Base-by-base conservation (phyloP, 176 grass and related monocot genomes). In the Juncus inflexus region DNA sequence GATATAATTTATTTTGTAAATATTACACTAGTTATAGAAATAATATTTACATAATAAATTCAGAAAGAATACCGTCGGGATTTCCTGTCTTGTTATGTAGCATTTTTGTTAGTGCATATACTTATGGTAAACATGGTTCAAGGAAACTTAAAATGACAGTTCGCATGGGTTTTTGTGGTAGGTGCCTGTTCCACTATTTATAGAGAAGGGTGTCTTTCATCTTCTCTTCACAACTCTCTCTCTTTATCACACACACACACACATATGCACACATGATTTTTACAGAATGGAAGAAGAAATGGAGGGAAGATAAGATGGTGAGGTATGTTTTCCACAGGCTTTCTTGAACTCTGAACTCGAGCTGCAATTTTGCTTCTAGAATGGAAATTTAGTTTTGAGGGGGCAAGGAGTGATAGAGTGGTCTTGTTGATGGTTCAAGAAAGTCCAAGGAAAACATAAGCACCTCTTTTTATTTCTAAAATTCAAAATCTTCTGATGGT, bases 301-400 rank as follows among this genome's bases (percentile, higher is more conserved):
- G 50, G 50, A 15, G 47, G 13, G 37, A 42, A 56, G 47, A 59
- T 64, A 61, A 79, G 86, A 82, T 64, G 9, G 38, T 58, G 73
- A 65, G 9, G 6, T 67, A 86, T 90, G 79, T 77, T 83, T 80
- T 90, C 87, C 87, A 90, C 87, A 90, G 87, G 87, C 87, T 90
- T 90, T 86, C 83, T 86, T 90, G 87, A 90, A 90, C 87, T 90
- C 76, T 90, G 79, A 83, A 90, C 82, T 74, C 42, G 19, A 35
- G 12, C 9, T 39, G 16, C 15, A 13, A 42, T 69, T 52, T 61
- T 51, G 0, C 12, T 12, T 12, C 9, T 28, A 3, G 7, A 40
- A 7, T 4, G 14, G 61, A 49, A 15, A 9, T 35, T 64, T 14
- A 3, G 12, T 19, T 67, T 7, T 13, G 40, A 58, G 40, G 12